These are phyloP conservation scores for Pyronema domesticum DNA, from an alignment of 495 filamentous ascomycete species.

Conservation along the genomic window DNA sequence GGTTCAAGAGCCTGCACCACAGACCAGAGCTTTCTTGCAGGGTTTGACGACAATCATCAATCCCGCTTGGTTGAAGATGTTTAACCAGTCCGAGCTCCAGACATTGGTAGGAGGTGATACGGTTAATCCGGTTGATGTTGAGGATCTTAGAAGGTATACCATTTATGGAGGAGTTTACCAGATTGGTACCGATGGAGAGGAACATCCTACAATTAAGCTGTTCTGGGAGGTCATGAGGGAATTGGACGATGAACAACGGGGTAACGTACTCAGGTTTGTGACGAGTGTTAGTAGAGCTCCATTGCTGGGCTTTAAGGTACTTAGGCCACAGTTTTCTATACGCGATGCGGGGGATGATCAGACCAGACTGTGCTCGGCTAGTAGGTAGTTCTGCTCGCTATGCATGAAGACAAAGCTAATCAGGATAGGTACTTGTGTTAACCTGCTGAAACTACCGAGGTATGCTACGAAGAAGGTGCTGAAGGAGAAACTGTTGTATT, in stretches of 20 bases:
- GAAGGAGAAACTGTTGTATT: slow-evolving; percentile 70
- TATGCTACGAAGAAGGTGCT: slow-evolving; percentile 47
- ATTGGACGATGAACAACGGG: slow-evolving; percentile 53
- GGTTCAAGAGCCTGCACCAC: slow-evolving; percentile 51
- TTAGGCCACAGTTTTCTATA: slow-evolving; percentile 79
- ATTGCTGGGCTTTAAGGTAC: slow-evolving; percentile 68
- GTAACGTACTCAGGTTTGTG: slow-evolving; percentile 87
- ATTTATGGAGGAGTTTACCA: slow-evolving; percentile 71
- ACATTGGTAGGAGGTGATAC: slow-evolving; percentile 71
- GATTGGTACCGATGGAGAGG: slow-evolving; percentile 68
- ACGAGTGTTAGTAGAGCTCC: slow-evolving; percentile 88
- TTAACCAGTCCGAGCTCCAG: slow-evolving; percentile 89
- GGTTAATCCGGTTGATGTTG: slow-evolving; percentile 63
- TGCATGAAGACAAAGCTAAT: background rate
- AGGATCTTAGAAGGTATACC: slow-evolving; percentile 74
- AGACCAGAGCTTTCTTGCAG: slow-evolving; percentile 72
- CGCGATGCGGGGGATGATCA: slow-evolving; percentile 70
- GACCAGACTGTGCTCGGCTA: slow-evolving; percentile 70
- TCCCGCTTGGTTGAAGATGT: slow-evolving; percentile 90
- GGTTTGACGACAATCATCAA: slow-evolving; percentile 78
- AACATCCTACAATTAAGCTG: slow-evolving; percentile 65
- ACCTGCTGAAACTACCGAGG: slow-evolving; percentile 79
- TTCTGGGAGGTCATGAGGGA: slow-evolving; percentile 85
- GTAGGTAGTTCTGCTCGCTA: slow-evolving; percentile 25
- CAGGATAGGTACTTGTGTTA: slow-evolving; percentile 57